These are phyloP conservation scores for Xylariomycetidae sp. DNA, from an alignment of 2,329 filamentous ascomycete species.

Conservation along the genomic window DNA sequence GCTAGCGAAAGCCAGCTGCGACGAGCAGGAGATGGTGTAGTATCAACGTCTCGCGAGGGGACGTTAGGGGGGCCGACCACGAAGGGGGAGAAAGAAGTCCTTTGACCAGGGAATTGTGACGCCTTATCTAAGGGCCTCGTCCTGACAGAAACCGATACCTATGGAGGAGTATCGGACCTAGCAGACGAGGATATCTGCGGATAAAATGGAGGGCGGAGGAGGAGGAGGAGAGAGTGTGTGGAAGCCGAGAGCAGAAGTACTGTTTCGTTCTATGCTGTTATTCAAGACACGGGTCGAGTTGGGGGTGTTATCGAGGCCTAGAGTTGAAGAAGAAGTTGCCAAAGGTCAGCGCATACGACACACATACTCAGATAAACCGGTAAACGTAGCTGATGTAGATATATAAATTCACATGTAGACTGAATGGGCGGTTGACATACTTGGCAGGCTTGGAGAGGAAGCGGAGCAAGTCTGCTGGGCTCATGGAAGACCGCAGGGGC, in stretches of 20 bases:
- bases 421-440: conserved; percentile 63
- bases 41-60: conserved; percentile 62
- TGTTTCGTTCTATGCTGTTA: no score
- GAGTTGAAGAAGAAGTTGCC: conserved; percentile 4
- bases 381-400: no score
- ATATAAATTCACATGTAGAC: no score
- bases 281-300: no score
- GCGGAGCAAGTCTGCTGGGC: conserved; percentile 82
- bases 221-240: conserved; percentile 8
- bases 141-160: conserved; percentile 79
- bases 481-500: conserved; percentile 65
- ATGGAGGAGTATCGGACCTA: conserved; percentile 76
- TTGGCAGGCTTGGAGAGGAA: conserved; percentile 94
- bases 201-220: conserved; percentile 11
- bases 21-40: conserved; percentile 34
- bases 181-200: conserved; percentile 67
- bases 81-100: conserved; percentile 77
- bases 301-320: conserved; percentile 60
- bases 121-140: conserved; percentile 55
- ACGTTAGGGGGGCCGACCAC: conserved; percentile 90
- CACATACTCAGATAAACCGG: no score
- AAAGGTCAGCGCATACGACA: no score
- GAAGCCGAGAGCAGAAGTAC: conserved; percentile 21
- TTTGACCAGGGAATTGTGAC: conserved; percentile 85
- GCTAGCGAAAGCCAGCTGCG: conserved; percentile 91